These are phyloP conservation scores for Keithomyces neogunnii DNA, from an alignment of 2,329 filamentous ascomycete genomes.

Conservation along the genomic window DNA sequence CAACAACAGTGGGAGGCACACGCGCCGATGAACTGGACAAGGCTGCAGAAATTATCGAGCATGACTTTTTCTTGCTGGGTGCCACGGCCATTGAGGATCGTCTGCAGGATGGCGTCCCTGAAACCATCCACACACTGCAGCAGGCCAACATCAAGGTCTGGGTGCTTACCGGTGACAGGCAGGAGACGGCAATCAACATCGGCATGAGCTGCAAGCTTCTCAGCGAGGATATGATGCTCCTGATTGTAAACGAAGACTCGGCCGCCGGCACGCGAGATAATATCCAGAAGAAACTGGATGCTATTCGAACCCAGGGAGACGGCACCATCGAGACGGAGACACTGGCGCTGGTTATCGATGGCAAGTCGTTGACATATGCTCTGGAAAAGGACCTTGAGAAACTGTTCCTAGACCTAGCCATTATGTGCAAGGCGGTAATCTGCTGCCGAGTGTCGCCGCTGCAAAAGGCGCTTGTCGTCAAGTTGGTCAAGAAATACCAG, in stretches of 20 bases:
- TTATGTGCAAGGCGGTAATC: conserved; percentile 95
- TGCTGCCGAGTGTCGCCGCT: conserved; percentile 95
- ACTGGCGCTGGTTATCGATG: conserved; percentile 88
- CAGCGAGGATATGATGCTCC: conserved; percentile 95
- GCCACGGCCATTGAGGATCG: conserved; percentile 97
- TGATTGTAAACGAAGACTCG: conserved; percentile 90
- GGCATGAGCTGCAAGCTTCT: conserved; percentile 99
- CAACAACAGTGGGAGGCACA: conserved; percentile 85
- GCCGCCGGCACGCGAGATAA: conserved; percentile 76
- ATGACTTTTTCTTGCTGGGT: conserved; percentile 81
- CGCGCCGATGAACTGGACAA: conserved; percentile 94
- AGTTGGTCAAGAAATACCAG: conserved; percentile 89
- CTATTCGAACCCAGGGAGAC: conserved; percentile 75
- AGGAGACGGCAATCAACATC: conserved; percentile 99
- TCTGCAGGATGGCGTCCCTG: conserved; percentile 92
- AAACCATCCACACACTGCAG: conserved; percentile 95
- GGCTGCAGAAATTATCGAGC: conserved; percentile 90
- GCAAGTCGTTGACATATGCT: conserved; percentile 87
- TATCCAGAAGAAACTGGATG: conserved; percentile 85
- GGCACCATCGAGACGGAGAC: conserved; percentile 74
- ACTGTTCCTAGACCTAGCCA: conserved; percentile 81
- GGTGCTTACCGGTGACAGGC: conserved; percentile 94
- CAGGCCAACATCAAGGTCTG: conserved; percentile 97
- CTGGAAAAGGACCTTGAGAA: conserved; percentile 92
- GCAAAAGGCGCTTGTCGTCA: conserved; percentile 95